Evolutionary conservation across 805 yeast genomes (phyloP), one percentile per base, ranked within the genome.

Genomic region (Barnettozyma botsteinii): DNA sequence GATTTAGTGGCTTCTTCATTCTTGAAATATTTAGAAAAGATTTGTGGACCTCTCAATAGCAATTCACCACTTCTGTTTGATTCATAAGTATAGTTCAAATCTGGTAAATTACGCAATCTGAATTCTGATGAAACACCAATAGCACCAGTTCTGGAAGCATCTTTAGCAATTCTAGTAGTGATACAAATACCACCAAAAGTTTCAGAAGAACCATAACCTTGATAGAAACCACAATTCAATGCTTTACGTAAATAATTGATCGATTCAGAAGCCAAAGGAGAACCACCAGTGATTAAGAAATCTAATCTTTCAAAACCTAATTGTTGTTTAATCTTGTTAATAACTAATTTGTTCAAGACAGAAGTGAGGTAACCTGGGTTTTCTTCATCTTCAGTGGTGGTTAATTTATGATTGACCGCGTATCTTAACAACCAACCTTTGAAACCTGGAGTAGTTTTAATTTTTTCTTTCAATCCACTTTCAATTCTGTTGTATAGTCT

Each of bases 131-230:
- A 61, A 12, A 73, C 61, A 29, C 75, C 71, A 35, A 79, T 66
- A 1, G 83, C 70, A 15, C 89, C 89, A 47, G 79, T 72, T 43
- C 56, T 52, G 5, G 50, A 18, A 4, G 77, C 65, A n/a, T 82
- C 85, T 31, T 54, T 49, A 40, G 80, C 86, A 44, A 63, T 52
- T 33, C 72, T 66, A n/a, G 67, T 66, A 10, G 68, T 53, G 23
- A 53, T 53, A 56, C 58, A 65, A 40, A 75, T 52, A 12, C 86
- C 87, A n/a, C 84, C 83, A 64, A 77, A 75, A 4, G 81, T 67
- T 61, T 83, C 91, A 5, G 86, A 77, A 29, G 79, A 67, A 4
- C 89, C 91, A 58, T 81, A 83, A n/a, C 91, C 93, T 61, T 82
- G 88, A 40, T 64, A 57, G 35, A 74, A 54, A n/a, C 71, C 65